Evolutionary conservation across 2,329 filamentous ascomycete species (phyloP).

Genomic region (Apiospora marii): DNA sequence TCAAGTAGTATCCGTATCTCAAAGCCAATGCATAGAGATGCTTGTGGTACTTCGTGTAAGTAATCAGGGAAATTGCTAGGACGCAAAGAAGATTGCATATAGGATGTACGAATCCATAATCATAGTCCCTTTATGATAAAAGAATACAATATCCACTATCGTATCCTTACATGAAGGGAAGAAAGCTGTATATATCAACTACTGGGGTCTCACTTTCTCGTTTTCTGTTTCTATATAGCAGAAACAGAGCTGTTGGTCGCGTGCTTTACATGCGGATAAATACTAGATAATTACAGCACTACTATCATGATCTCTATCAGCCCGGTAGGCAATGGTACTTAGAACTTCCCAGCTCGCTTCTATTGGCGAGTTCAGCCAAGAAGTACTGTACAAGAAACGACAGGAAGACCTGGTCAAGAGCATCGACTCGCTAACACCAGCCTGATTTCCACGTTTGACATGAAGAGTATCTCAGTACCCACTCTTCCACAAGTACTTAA

Average conservation of each 20-base stretch:
- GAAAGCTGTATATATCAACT: constrained; percentile 15
- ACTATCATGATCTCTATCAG: constrained; percentile 33
- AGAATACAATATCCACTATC: constrained; percentile 1
- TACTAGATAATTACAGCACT: background rate
- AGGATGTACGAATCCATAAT: constrained; percentile 2
- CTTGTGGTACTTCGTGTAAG: constrained; percentile 1
- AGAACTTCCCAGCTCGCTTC: constrained; percentile 4
- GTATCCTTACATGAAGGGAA: background rate
- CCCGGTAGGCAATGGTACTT: constrained; percentile 30
- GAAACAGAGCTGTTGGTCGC: background rate
- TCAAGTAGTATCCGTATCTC: too few species aligned
- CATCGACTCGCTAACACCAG: constrained; percentile 6
- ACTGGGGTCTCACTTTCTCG: background rate
- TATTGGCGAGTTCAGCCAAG: background rate
- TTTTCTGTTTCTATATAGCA: constrained; percentile 7
- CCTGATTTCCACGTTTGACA: background rate
- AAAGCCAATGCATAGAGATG: background rate
- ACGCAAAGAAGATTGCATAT: background rate
- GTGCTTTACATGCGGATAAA: background rate
- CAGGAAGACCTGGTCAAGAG: background rate
- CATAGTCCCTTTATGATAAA: background rate
- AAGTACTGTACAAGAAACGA: background rate
- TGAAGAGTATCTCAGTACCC: background rate
- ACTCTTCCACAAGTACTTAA: constrained; percentile 16
- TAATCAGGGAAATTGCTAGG: background rate